A percentile compares a stretch with the other conserved stretches of the same genome.
Conservation (phyloP, 108 stramenopile species). For the Asterionellopsis glacialis region DNA sequence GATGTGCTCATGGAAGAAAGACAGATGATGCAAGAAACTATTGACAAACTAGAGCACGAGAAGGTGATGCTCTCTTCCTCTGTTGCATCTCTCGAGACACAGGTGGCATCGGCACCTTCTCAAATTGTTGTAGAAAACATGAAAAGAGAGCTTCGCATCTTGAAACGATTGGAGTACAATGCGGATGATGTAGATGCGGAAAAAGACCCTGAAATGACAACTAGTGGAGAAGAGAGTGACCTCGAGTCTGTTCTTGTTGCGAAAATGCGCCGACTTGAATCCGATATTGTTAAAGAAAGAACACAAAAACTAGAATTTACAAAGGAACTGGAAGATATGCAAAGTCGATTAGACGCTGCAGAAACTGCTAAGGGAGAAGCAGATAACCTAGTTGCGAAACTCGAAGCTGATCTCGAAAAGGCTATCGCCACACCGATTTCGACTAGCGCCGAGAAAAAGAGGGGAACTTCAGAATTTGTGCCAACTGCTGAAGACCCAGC, state of each 20-base stretch:
- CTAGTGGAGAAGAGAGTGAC: constrained; percentile 55
- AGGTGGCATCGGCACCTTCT: constrained; percentile 67
- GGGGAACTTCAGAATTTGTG: not conserved
- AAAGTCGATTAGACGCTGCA: constrained; percentile 29
- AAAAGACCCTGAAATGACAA: constrained; percentile 64
- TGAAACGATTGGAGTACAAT: constrained; percentile 85
- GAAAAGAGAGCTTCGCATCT: constrained; percentile 76
- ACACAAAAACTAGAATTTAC: constrained; percentile 39
- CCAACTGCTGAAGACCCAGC: constrained; percentile 32
- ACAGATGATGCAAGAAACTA: constrained; percentile 26
- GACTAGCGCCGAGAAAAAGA: constrained; percentile 9
- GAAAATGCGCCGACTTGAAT: constrained; percentile 70
- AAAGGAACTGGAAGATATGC: constrained; percentile 37
- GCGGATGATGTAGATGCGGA: constrained; percentile 69
- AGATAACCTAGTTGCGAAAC: constrained; percentile 55
- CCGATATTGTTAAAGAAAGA: constrained; percentile 81
- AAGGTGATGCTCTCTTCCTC: constrained; percentile 28
- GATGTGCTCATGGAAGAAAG: constrained; percentile 42
- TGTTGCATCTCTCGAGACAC: constrained; percentile 41
- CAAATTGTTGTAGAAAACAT: constrained; percentile 67
- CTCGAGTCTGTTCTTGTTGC: constrained; percentile 80
- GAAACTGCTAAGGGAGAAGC: constrained; percentile 56
- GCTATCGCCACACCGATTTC: constrained; percentile 50
- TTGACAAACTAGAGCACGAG: constrained; percentile 59
- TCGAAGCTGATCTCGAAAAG: constrained; percentile 75